These are phyloP conservation scores for Taphrina wiesneri DNA, from an alignment of 1,139 yeast species.

Conservation along the genomic window DNA sequence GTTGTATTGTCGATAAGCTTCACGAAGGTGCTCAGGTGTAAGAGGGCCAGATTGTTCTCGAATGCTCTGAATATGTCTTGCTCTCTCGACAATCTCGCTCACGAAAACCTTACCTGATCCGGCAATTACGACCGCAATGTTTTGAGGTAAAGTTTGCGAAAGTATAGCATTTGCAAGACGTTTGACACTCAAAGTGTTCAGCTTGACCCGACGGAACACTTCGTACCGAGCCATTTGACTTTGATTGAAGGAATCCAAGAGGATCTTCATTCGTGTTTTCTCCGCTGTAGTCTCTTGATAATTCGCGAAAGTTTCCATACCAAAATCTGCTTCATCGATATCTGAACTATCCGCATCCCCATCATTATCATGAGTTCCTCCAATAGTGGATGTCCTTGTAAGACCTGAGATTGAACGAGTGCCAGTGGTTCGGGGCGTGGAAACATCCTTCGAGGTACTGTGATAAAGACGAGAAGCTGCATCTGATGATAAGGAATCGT, in stretches of 20 bases:
- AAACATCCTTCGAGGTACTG: background rate
- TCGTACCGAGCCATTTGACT: conserved; percentile 88
- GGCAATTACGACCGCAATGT: conserved; percentile 76
- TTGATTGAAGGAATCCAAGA: conserved; percentile 72
- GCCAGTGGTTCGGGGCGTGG: conserved; percentile 1
- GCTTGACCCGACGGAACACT: conserved; percentile 77
- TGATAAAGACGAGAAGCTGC: background rate
- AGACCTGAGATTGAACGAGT: conserved; percentile 1
- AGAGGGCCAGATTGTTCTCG: conserved; percentile 56
- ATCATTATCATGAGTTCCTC: conserved; percentile 1
- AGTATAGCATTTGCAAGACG: conserved; percentile 69
- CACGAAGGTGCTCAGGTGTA: conserved; percentile 79
- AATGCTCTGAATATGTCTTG: conserved; percentile 37
- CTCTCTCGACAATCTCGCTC: conserved; percentile 74
- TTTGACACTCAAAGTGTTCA: conserved; percentile 77
- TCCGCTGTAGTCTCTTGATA: conserved; percentile 32
- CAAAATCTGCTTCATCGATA: conserved; percentile 30
- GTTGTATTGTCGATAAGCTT: conserved; percentile 66
- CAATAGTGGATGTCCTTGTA: conserved; percentile 7
- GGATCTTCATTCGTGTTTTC: conserved; percentile 48
- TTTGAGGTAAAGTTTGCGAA: conserved; percentile 81
- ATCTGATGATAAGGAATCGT: conserved; percentile 3
- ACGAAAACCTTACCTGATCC: conserved; percentile 86
- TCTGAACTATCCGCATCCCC: conserved; percentile 26
- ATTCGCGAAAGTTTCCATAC: conserved; percentile 12